Base-by-base conservation (phyloP, 176 grass and related monocot genomes). In the Leersia perrieri region DNA sequence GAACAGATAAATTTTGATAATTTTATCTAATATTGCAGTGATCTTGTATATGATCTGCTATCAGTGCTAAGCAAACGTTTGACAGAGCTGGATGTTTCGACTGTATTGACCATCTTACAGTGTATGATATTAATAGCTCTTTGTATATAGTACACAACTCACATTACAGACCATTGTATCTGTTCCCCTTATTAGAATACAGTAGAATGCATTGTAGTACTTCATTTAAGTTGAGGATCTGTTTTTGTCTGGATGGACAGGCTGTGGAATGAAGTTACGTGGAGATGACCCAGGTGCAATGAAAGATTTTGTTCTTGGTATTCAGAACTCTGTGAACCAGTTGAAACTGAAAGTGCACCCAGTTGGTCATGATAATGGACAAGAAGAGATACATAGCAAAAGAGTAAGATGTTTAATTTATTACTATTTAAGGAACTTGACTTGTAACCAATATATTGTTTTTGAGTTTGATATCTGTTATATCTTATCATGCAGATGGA, bases 11-110 rank as follows among this genome's bases (percentile, higher is more conserved):
- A 68, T 70, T 70, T 20, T 89, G 27, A 11, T 85, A 45, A 36
- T 81, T 22, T 60, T 83, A 15, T 63, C 38, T 51, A 40, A 66
- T 84, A 76, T 66, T 84, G 83, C 86, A 95, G 88, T 0, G 88
- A 95, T 80, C 81, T 95, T 84, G 84, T 98, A 38, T 98, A 94
- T 27, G 86, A 98, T 86, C 88, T 98, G 73, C 90, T 98, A 18
- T 83, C 86, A 22, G 68, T 83, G 58, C 79, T 98, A 75, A 93
- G 88, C 75, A 86, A 87, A 26, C 84, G 83, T 61, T 83, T 98
- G 81, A 93, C 92, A 33, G 92, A 98, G 81, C 81, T 98, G 66
- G 95, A 98, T 82, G 92, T 93, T 8, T 86, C 92, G 12, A 89
- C 86, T 68, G 76, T 93, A 25, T 80, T 93, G 82, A 89, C 95